These are phyloP conservation scores for Phoma sp. DNA, from an alignment of 2,329 filamentous ascomycete species.

Conservation along the genomic window DNA sequence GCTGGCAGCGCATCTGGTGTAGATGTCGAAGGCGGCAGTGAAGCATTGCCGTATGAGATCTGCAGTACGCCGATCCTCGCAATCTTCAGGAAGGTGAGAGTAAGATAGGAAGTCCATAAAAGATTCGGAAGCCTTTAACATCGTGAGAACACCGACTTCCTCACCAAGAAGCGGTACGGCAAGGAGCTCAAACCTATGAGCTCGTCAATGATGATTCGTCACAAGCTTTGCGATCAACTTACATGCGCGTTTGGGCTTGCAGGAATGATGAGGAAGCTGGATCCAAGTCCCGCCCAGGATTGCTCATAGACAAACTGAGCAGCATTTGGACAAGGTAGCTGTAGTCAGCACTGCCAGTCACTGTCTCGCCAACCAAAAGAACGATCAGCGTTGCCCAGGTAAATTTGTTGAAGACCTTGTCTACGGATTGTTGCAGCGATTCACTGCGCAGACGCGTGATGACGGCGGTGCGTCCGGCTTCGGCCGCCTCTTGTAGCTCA, in stretches of 20 bases:
- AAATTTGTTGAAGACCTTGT: constrained; percentile 45
- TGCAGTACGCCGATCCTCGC: constrained; percentile 14
- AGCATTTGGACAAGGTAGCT: constrained; percentile 48
- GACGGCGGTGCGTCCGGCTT: constrained; percentile 45
- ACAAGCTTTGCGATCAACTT: not conserved
- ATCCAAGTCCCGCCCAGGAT: not conserved
- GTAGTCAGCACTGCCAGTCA: constrained; percentile 50
- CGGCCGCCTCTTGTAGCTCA: constrained; percentile 39
- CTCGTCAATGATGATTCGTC: not conserved
- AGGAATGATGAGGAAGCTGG: constrained; percentile 3
- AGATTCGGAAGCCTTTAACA: constrained; percentile 15
- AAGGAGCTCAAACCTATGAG: constrained; percentile 22
- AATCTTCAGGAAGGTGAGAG: constrained; percentile 11
- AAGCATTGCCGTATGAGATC: constrained; percentile 24
- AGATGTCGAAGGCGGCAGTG: constrained; percentile 20
- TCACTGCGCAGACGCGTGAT: constrained; percentile 46
- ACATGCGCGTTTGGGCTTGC: constrained; percentile 13
- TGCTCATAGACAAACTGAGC: constrained; percentile 29
- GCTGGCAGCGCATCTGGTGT: constrained; percentile 19
- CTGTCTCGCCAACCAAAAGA: constrained; percentile 51
- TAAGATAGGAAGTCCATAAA: constrained; percentile 20
- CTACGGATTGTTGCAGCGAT: constrained; percentile 33
- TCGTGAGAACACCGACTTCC: constrained; percentile 12
- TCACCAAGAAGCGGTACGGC: constrained; percentile 25
- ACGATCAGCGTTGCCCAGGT: constrained; percentile 50